These are phyloP conservation scores for Conticribra weissflogii DNA, from an alignment of 108 stramenopile species.

Conservation along the genomic window DNA sequence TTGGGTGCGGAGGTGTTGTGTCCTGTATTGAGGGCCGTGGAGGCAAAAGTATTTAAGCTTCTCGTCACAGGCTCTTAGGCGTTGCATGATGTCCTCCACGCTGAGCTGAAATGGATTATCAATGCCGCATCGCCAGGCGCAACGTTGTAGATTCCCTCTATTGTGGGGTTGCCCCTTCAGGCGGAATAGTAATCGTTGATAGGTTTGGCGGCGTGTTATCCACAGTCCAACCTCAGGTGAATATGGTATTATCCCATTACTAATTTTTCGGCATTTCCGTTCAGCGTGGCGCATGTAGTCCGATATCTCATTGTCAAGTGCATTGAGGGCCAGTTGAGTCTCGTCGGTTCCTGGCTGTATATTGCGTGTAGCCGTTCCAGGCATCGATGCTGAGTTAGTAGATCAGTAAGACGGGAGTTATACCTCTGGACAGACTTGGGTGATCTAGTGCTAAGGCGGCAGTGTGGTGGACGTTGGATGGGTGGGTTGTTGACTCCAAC, in stretches of 20 bases:
- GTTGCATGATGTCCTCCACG: background rate
- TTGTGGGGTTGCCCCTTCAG: background rate
- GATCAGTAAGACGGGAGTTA: slow-evolving; percentile 1
- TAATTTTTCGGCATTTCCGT: slow-evolving; percentile 7
- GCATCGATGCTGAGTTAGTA: background rate
- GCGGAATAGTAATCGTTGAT: background rate
- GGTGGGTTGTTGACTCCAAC: slow-evolving; percentile 6
- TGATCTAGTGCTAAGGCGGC: slow-evolving; percentile 9
- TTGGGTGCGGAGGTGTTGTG: too few relatives aligned
- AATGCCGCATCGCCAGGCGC: slow-evolving; percentile 5
- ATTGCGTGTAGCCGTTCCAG: background rate
- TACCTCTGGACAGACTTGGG: slow-evolving; percentile 1
- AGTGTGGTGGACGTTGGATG: background rate
- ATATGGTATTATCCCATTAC: slow-evolving; percentile 10
- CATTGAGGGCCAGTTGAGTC: background rate
- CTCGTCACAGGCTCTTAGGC: background rate
- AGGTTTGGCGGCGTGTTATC: slow-evolving; percentile 5
- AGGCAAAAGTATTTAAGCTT: background rate
- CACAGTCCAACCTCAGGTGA: slow-evolving; percentile 9
- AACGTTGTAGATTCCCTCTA: slow-evolving; percentile 7
- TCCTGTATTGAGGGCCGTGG: background rate
- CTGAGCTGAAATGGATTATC: background rate
- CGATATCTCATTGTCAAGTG: background rate
- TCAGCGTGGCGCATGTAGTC: slow-evolving; percentile 14
- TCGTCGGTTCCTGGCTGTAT: background rate